Evolutionary conservation across 768 basidiomycete species (phyloP), one percentile per base, ranked within the genome.

Genomic region (Myochromella boudieri): DNA sequence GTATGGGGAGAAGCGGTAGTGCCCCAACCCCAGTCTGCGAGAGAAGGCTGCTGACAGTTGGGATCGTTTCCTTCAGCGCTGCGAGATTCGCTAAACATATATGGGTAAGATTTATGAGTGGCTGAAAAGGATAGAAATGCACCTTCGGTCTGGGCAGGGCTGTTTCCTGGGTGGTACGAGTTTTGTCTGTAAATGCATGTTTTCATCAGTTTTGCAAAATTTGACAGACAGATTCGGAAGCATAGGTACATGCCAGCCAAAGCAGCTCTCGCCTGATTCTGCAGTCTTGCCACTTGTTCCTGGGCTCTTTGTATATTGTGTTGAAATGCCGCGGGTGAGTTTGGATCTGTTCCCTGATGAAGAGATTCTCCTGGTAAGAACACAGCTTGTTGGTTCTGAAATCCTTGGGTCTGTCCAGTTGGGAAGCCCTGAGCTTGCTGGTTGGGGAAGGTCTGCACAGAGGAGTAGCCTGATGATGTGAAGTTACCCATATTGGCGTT

Each of bases 21-120:
- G 81, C 84, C 2, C 85, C 86, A 14, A 87, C 74, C n/a, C 85
- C 85, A 0, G 78, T 75, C 42, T 78, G 71, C 1, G 76, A 71
- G 51, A 87, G 65, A 25, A 75, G 51, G 8, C 82, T 75, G 4
- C 69, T 63, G 9, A 84, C 67, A 1, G 64, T 42, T 10, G 71
- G 65, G 1, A 84, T 52, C 12, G 71, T 67, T 53, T 81, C 76
- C 42, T 77, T 77, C n/a, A 86, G 71, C 0, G 74, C 61, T 0
- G 60, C 60, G 40, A 84, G 60, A 50, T 81, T 70, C 20, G 71
- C 83, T 81, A 21, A 51, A 32, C 11, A 26, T 11, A 33, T 11
- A 8, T 22, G 6, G 20, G 21, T 44, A 25, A 54, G 31, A 41
- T 29, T 21, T n/a, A 37, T 44, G 2, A 10, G 25, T 18, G 4